phyloP scores from a whole-genome alignment of 2,329 filamentous ascomycete genomes.

The Clonostachys rosea region DNA sequence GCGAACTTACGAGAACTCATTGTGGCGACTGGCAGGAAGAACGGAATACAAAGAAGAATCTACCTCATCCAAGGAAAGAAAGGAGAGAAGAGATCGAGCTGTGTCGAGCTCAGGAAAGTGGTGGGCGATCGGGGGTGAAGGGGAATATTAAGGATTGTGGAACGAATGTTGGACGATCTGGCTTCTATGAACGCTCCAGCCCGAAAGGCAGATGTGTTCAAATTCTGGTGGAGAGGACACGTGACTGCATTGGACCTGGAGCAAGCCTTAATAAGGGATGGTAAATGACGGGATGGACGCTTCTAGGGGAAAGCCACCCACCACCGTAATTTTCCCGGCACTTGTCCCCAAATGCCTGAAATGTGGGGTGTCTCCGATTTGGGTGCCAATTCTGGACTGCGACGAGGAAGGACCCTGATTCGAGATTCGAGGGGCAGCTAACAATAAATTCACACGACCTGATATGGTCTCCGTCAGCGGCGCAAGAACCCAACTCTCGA shows the following conservation, averaged over 20 bases:
- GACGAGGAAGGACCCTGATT: too few species aligned
- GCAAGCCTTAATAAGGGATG: too few species aligned
- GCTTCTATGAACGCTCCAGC: slow-evolving; percentile 24
- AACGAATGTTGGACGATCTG: slow-evolving; percentile 31
- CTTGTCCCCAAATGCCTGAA: background rate
- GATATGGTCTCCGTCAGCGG: too few species aligned
- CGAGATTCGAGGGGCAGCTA: too few species aligned
- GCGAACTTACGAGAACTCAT: slow-evolving; percentile 51
- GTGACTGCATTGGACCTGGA: slow-evolving; percentile 1
- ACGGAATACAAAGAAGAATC: slow-evolving; percentile 22
- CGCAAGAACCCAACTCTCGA: too few species aligned
- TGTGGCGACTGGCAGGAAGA: slow-evolving; percentile 28
- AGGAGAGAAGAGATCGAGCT: slow-evolving; percentile 23
- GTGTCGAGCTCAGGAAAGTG: slow-evolving; percentile 26
- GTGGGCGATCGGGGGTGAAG: slow-evolving; percentile 11
- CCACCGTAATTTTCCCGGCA: slow-evolving; percentile 7
- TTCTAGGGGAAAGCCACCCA: slow-evolving; percentile 16
- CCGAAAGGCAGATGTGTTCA: slow-evolving; percentile 39
- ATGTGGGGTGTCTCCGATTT: background rate
- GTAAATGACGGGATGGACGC: too few species aligned
- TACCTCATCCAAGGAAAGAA: slow-evolving; percentile 19
- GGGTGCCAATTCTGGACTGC: background rate
- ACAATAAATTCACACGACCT: too few species aligned
- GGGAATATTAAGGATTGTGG: slow-evolving; percentile 20
- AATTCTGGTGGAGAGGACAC: slow-evolving; percentile 22